phyloP scores from a whole-genome alignment of 495 filamentous ascomycete species.

The Pseudoneurospora amorphoporcata region DNA sequence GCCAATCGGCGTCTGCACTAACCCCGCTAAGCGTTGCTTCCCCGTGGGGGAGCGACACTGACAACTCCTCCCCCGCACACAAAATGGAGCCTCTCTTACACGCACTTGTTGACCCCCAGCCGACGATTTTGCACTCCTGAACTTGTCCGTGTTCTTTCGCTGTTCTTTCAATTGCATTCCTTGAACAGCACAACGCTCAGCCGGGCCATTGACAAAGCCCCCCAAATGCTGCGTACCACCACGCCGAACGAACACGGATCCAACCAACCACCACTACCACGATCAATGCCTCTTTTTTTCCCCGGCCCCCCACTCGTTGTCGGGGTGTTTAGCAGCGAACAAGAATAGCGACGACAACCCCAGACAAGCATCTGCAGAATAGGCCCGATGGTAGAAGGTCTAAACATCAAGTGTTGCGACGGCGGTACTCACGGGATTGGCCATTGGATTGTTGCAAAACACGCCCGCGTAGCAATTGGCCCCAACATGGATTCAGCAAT shows the following conservation, averaged over 20 bases:
- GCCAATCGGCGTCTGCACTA: not conserved
- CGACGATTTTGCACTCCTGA: not conserved
- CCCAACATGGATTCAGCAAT: not conserved
- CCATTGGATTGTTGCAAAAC: not conserved
- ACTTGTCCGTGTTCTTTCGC: not conserved
- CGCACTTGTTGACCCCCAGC: not conserved
- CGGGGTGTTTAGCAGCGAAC: not conserved
- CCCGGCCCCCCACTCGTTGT: not conserved
- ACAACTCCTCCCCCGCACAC: not conserved
- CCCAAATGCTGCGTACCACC: not conserved
- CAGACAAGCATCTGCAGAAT: not conserved
- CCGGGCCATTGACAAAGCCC: not conserved
- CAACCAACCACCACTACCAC: not conserved
- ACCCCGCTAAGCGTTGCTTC: not conserved
- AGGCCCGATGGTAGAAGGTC: not conserved
- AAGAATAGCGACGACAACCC: not conserved
- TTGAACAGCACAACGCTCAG: not conserved
- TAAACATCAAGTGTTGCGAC: not conserved
- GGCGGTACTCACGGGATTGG: not conserved
- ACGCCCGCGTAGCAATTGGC: not conserved
- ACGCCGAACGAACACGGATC: not conserved
- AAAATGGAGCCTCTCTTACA: not conserved
- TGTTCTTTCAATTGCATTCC: too few species aligned
- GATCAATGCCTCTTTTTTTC: not conserved
- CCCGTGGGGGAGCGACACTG: not conserved